Evolutionary conservation across 1,284 basidiomycete genomes (phyloP), one percentile per base, ranked within the genome.

Genomic region (Ceratobasidium sp.): DNA sequence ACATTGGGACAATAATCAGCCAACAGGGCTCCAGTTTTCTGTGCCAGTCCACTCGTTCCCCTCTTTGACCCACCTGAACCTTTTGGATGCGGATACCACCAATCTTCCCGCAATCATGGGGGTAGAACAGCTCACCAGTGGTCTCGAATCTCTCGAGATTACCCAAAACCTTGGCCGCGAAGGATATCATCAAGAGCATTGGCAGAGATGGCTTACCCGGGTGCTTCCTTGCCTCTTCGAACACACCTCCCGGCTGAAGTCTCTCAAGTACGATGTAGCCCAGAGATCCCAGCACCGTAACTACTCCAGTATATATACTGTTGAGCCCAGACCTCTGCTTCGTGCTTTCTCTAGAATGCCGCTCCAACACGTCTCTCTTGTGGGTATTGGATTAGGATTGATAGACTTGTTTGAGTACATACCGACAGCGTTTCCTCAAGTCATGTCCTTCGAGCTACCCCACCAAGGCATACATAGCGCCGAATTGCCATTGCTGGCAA

Each of bases 41-140:
- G 46, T 64, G 10, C 38, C 71, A 20, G 71, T 65, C 15, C 20
- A 28, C 28, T 74, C 61, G 6, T 74, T 74, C 48, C 71, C 46
- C n/a, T 28, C 61, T 20, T 40, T 74, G 33, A 33, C 33, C 10
- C 42, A 65, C 2, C 33, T 74, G 6, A 52, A 46, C 10, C 33
- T 74, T 10, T 10, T 65, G 38, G 28, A 52, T 4, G 48, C 54
- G 1, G 28, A 54, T 13, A 6, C 46, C 5, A 42, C 33, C 61
- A 64, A 1, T 12, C 4, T 61, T 9, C 13, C 6, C 1, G 28
- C 23, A 26, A 20, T 65, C 13, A 40, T 74, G 46, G 17, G 17
- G 12, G 38, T 64, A 23, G 38, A 54, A 42, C 44, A 28, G 13
- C 48, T 74, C 15, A 33, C 61, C 10, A 23, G 46, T 20, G 13